Conservation (phyloP, 2,329 filamentous ascomycete species). For the Calonectria pseudoturangicola region DNA sequence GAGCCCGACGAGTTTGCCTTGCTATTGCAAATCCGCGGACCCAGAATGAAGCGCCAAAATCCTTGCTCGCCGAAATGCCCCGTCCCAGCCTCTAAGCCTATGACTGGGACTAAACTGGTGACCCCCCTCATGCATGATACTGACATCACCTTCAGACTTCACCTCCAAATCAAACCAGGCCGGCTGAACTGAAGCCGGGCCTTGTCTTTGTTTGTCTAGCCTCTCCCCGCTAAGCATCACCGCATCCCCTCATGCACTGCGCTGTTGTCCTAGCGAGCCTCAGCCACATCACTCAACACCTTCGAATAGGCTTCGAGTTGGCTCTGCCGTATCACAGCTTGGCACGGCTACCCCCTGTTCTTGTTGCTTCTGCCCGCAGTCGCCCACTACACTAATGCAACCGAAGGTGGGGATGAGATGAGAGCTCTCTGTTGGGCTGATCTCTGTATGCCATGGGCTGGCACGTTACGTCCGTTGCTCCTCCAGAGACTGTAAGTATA, state of each 20-base stretch:
- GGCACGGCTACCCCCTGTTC: conserved; percentile 45
- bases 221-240: conserved; percentile 37
- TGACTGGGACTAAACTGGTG: conserved; percentile 43
- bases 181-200: conserved; percentile 23
- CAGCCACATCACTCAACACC: conserved; percentile 52
- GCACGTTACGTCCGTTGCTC: conserved; percentile 34
- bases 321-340: conserved; percentile 52
- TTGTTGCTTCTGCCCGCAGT: conserved; percentile 48
- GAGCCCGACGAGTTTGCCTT: conserved; percentile 49
- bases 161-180: conserved; percentile 4
- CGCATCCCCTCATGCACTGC: conserved; percentile 45
- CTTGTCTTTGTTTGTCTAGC: conserved; percentile 37
- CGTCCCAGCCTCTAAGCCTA: conserved; percentile 39
- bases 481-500: conserved; percentile 50
- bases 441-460: conserved; percentile 48
- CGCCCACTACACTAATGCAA: conserved; percentile 48
- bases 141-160: conserved; percentile 48
- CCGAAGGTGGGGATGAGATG: conserved; percentile 47
- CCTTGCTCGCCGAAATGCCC: conserved; percentile 45
- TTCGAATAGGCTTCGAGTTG: conserved; percentile 47
- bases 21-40: conserved; percentile 46
- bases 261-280: conserved; percentile 54
- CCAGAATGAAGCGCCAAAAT: conserved; percentile 47
- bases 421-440: conserved; percentile 43
- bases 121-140: conserved; percentile 52